phyloP scores from a whole-genome alignment of 495 filamentous ascomycete species.

The Bathelium albidoporum region DNA sequence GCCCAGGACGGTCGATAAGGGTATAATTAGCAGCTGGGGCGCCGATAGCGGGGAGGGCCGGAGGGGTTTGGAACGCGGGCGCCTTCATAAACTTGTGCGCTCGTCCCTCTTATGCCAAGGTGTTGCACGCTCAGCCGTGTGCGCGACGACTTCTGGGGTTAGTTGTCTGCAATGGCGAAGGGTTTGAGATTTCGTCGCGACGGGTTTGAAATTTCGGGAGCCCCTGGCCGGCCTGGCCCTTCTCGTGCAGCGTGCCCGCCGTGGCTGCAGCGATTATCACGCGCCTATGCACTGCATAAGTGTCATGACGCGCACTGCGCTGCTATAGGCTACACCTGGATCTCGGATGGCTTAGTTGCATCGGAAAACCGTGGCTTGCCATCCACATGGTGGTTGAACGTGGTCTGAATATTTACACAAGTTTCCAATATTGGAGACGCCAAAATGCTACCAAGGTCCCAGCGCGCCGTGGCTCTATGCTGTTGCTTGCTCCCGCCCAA shows the following conservation, averaged over 20 bases:
- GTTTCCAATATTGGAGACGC: background rate
- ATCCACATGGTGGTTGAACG: background rate
- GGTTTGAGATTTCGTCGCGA: background rate
- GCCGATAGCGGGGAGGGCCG: background rate
- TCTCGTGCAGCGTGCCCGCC: background rate
- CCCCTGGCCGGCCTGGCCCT: background rate
- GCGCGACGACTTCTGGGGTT: background rate
- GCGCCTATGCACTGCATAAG: slow-evolving; percentile 2
- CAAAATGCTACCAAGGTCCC: background rate
- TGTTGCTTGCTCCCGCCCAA: background rate
- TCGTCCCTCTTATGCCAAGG: too few relatives aligned
- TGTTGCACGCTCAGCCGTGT: background rate
- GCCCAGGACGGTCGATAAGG: background rate
- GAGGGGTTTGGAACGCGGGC: background rate
- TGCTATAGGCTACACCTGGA: background rate
- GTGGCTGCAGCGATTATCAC: slow-evolving; percentile 3
- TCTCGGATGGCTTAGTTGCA: background rate
- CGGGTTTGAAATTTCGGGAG: background rate
- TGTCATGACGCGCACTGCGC: background rate
- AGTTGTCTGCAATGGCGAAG: background rate
- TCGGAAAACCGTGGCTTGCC: background rate
- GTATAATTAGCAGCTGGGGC: slow-evolving; percentile 2
- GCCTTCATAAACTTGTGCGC: background rate
- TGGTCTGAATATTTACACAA: background rate
- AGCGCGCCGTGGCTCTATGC: background rate